These are phyloP conservation scores for Talaromyces funiculosus DNA, from an alignment of 2,329 filamentous ascomycete genomes.

Conservation along the genomic window DNA sequence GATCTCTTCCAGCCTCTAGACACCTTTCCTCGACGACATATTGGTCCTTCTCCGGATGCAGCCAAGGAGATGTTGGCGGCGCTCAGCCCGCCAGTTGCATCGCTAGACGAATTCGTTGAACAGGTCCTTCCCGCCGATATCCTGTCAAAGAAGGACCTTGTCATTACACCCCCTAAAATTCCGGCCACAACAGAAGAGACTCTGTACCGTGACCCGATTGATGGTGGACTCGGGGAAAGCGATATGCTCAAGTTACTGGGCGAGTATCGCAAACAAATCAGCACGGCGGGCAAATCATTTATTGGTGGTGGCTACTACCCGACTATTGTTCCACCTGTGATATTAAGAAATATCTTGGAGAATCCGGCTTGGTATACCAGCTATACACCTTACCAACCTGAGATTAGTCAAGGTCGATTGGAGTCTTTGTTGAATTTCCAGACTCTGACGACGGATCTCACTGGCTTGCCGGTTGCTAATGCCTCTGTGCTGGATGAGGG, in stretches of 20 bases:
- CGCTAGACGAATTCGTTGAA: slow-evolving; percentile 74
- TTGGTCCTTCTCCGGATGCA: slow-evolving; percentile 69
- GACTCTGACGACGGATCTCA: slow-evolving; percentile 84
- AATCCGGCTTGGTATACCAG: slow-evolving; percentile 96
- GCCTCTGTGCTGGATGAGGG: slow-evolving; percentile 86
- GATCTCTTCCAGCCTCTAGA: slow-evolving; percentile 45
- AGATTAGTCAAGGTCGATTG: slow-evolving; percentile 90
- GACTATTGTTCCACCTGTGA: slow-evolving; percentile 80
- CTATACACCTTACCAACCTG: slow-evolving; percentile 94
- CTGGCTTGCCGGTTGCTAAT: slow-evolving; percentile 80
- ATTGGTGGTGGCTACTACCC: slow-evolving; percentile 86
- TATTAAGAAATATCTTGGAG: slow-evolving; percentile 87
- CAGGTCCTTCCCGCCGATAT: slow-evolving; percentile 80
- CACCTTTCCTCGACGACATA: slow-evolving; percentile 74
- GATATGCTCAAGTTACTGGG: slow-evolving; percentile 38
- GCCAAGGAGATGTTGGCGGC: slow-evolving; percentile 72
- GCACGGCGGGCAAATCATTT: slow-evolving; percentile 57
- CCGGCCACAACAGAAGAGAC: slow-evolving; percentile 24
- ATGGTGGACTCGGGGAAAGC: slow-evolving; percentile 44
- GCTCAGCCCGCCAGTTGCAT: slow-evolving; percentile 66
- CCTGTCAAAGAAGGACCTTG: slow-evolving; percentile 59
- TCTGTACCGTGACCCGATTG: slow-evolving; percentile 33
- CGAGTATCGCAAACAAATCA: slow-evolving; percentile 51
- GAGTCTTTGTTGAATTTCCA: slow-evolving; percentile 95
- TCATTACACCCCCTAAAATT: slow-evolving; percentile 48